Evolutionary conservation across 768 basidiomycete species (phyloP).

Genomic region (Fomitopsis serialis): DNA sequence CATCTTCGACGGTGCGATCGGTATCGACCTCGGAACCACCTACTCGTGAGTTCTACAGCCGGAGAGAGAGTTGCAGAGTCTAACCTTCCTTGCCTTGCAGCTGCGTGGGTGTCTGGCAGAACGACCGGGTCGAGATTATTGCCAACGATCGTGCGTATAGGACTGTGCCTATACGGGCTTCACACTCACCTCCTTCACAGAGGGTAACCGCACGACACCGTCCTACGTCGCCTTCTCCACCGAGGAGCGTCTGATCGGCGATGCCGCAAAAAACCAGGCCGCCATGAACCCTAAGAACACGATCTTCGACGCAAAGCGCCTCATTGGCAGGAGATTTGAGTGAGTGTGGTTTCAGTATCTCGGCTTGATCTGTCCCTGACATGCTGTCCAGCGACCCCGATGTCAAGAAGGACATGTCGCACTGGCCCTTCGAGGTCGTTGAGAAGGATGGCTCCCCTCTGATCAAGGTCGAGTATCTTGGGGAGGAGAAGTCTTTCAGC

Average conservation of each 20-base stretch:
- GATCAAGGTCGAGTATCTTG: constrained; percentile 94
- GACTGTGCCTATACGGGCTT: background rate
- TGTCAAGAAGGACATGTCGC: constrained; percentile 93
- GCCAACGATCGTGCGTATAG: constrained; percentile 82
- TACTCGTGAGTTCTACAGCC: constrained; percentile 64
- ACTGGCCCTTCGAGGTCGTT: constrained; percentile 97
- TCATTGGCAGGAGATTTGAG: constrained; percentile 97
- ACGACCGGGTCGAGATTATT: constrained; percentile 99
- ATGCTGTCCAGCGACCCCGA: constrained; percentile 68
- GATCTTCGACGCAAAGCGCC: constrained; percentile 98
- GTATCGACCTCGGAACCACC: constrained; percentile 96
- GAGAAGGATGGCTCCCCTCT: constrained; percentile 96
- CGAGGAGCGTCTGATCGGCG: constrained; percentile 96
- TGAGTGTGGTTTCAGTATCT: constrained; percentile 30
- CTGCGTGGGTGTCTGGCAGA: constrained; percentile 99
- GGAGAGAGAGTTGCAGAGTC: constrained; percentile 14
- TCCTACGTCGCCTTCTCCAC: constrained; percentile 98
- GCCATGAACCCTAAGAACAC: constrained; percentile 99
- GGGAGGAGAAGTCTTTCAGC: constrained; percentile 93
- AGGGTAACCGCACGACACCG: constrained; percentile 98
- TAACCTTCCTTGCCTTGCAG: constrained; percentile 32
- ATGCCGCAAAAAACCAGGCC: constrained; percentile 98
- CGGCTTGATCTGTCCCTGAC: background rate
- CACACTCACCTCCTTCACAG: constrained; percentile 30
- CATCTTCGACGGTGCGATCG: constrained; percentile 92